These are phyloP conservation scores for Sequoiadendron giganteum DNA, from an alignment of 75 land plant species.

Conservation along the genomic window DNA sequence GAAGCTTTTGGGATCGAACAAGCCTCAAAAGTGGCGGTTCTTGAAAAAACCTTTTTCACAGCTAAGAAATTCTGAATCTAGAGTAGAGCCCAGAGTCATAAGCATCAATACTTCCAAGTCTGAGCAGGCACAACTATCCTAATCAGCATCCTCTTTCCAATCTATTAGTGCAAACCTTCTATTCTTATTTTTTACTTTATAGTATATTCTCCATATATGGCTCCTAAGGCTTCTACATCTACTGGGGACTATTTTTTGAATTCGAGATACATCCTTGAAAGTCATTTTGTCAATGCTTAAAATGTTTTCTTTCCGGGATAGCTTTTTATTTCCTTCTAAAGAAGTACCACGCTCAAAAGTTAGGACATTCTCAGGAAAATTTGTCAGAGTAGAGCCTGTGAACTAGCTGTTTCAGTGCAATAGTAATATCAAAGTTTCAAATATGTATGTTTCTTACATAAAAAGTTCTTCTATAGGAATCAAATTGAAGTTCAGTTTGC, in stretches of 20 bases:
- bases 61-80: not conserved
- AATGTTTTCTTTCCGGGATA: not conserved
- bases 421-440: not conserved
- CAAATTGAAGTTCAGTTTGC: not conserved
- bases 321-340: not conserved
- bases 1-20: slow-evolving; percentile 47
- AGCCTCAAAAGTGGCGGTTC: slow-evolving; percentile 45
- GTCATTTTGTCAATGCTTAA: not conserved
- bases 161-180: not conserved
- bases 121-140: not conserved
- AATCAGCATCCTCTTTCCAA: not conserved
- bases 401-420: not conserved
- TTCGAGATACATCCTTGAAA: not conserved
- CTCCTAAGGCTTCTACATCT: not conserved
- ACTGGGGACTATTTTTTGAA: not conserved
- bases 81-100: not conserved
- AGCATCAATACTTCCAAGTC: not conserved
- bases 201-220: not conserved
- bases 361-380: not conserved
- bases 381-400: not conserved
- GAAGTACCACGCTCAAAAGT: not conserved
- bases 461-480: not conserved
- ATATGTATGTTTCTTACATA: not conserved
- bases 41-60: slow-evolving; percentile 7
- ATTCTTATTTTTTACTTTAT: not conserved